Base-by-base conservation (phyloP, 495 filamentous ascomycete genomes). In the Tuber calosporum region DNA sequence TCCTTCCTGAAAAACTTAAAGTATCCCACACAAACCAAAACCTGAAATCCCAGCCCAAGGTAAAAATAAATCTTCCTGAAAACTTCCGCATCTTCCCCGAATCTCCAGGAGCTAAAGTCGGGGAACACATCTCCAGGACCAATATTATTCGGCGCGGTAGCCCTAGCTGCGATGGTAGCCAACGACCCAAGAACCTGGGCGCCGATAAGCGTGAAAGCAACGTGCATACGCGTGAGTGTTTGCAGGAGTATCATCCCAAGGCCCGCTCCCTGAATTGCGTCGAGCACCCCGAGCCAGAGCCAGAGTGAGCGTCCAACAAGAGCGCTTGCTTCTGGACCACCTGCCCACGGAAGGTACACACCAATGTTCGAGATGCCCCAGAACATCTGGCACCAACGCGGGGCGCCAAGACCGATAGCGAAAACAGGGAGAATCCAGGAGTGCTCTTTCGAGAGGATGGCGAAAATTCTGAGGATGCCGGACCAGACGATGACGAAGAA, bases 1-100 rank as follows among this genome's bases (percentile, higher is more conserved):
- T 91, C 90, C 83, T 89, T 90, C 42, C 90, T 84, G 85, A 91
- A 92, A 83, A 90, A 91, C 79, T 87, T 83, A 67, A 90, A 86
- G 82, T 89, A 92, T 1, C 90, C 89, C 66, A 87, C 81, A 75
- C 89, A 90, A 72, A 92, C 88, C 36, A 86, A 81, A 68, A 89
- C 75, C 80, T 93, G 91, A 69, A 87, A 84, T 4, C 86, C 66
- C 9, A 92, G 75, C 38, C 86, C 87, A 74, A 91, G 82, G 89
- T 90, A 93, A 79, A 92, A 93, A 83, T 85, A 88, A 37, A 86
- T 84, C 71, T 87, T 87, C 2, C 82, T 84, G 38, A 91, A 72
- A 5, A 88, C 86, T 22, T 84, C 81, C 39, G 82, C 68, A 5
- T 83, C 84, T 58, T 84, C 77, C 17, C 85, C 84, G 73, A 90